These are phyloP conservation scores for Teratosphaeria pseudoeucalypti DNA, from an alignment of 2,329 filamentous ascomycete species.

Conservation along the genomic window DNA sequence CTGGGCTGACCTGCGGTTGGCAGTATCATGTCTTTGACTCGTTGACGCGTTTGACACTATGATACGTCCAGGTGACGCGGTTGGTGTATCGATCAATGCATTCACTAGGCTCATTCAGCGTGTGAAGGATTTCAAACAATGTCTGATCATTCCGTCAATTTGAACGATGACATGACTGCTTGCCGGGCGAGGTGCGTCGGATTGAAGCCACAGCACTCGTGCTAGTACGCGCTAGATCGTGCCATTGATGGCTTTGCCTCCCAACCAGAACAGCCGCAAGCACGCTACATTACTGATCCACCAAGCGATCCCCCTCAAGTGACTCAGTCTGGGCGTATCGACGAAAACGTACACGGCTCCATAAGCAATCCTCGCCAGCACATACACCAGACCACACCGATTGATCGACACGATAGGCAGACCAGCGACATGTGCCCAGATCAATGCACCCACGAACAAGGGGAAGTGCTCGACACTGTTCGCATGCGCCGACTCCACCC, in stretches of 20 bases:
- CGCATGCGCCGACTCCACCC: slow-evolving; percentile 37
- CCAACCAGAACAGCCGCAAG: slow-evolving; percentile 28
- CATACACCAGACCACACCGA: slow-evolving; percentile 30
- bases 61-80: not conserved
- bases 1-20: not conserved
- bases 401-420: slow-evolving; percentile 31
- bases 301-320: slow-evolving; percentile 31
- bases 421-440: slow-evolving; percentile 31
- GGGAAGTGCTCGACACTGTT: slow-evolving; percentile 37
- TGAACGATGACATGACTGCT: not conserved
- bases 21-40: not conserved
- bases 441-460: slow-evolving; percentile 29
- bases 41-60: not conserved
- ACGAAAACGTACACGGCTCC: slow-evolving; percentile 31
- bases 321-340: slow-evolving; percentile 26
- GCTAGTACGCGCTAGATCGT: not conserved
- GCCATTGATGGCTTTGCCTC: slow-evolving; percentile 22
- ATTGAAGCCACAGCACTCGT: too few species aligned
- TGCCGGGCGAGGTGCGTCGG: not conserved
- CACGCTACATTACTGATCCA: slow-evolving; percentile 36
- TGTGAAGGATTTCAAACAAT: not conserved
- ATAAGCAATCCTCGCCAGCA: slow-evolving; percentile 32
- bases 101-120: not conserved
- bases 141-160: not conserved
- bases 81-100: not conserved